A percentile compares a stretch with the other conserved stretches of the same genome.
phyloP scores from a whole-genome alignment of 2,329 filamentous ascomycete genomes.

The Geoglossum cookeanum region DNA sequence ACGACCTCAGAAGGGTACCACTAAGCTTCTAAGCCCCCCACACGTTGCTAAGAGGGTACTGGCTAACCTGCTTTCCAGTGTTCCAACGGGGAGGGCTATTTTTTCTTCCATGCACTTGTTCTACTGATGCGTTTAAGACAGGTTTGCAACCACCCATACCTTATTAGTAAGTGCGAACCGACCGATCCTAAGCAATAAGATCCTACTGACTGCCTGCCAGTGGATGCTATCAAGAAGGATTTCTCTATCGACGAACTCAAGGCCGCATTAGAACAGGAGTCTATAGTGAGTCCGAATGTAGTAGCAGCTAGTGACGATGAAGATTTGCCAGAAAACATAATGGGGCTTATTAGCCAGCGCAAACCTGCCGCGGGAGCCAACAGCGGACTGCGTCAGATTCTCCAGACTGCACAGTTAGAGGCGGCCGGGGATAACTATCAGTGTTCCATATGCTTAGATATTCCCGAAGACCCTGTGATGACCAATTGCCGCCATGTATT shows the following conservation, averaged over 20 bases:
- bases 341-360: background rate
- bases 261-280: conserved; percentile 8
- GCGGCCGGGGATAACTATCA: conserved; percentile 58
- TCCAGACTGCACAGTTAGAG: conserved; percentile 53
- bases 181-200: background rate
- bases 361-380: background rate
- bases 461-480: conserved; percentile 54
- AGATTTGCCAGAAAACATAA: background rate
- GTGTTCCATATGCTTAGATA: conserved; percentile 65
- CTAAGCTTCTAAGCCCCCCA: background rate
- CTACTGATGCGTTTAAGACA: conserved; percentile 67
- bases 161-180: conserved; percentile 39
- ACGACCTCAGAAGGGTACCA: conserved; percentile 23
- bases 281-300: background rate
- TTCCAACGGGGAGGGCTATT: conserved; percentile 54
- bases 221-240: background rate
- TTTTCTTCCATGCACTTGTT: conserved; percentile 65
- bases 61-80: background rate
- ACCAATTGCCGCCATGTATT: conserved; percentile 73
- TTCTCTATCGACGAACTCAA: background rate
- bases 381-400: conserved; percentile 40
- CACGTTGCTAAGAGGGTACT: background rate
- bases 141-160: conserved; percentile 74
- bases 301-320: background rate
- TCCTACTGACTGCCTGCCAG: background rate